Conservation (phyloP, 2,329 filamentous ascomycete species). For the Botrytis pseudocinerea region DNA sequence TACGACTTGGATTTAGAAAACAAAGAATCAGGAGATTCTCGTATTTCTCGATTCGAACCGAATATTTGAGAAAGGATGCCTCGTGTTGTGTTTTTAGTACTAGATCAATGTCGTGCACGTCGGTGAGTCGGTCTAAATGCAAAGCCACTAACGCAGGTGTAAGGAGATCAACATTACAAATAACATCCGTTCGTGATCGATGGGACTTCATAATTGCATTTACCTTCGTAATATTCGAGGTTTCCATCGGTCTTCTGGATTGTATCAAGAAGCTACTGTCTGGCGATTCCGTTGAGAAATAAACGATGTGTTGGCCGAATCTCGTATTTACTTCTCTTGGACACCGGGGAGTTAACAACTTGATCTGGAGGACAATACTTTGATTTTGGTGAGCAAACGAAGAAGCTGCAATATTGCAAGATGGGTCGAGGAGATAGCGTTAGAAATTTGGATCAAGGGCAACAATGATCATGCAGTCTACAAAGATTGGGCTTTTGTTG, state of each 20-base stretch:
- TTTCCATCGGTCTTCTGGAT: not conserved
- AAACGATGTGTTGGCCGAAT: not conserved
- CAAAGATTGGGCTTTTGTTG: not conserved
- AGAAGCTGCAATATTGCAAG: not conserved
- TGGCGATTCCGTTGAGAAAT: not conserved
- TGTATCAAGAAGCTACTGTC: not conserved
- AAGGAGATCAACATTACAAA: not conserved
- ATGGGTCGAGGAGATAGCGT: not conserved
- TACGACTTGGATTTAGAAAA: not conserved
- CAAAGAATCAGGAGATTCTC: not conserved
- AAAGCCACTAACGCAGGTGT: not conserved
- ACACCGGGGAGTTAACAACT: not conserved
- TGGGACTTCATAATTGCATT: not conserved
- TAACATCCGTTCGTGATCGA: not conserved
- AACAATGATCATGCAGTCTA: not conserved
- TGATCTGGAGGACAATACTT: not conserved
- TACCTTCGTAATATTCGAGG: not conserved
- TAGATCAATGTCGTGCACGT: not conserved
- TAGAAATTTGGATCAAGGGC: not conserved
- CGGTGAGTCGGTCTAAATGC: not conserved
- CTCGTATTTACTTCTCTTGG: not conserved
- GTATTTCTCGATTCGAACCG: not conserved
- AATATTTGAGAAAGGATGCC: not conserved
- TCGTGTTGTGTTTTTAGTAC: not conserved
- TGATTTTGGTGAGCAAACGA: not conserved